A percentile compares a stretch with the other conserved stretches of the same genome.
phyloP scores from a whole-genome alignment of 2,329 filamentous ascomycete species.

The Scortechinia acanthostroma region DNA sequence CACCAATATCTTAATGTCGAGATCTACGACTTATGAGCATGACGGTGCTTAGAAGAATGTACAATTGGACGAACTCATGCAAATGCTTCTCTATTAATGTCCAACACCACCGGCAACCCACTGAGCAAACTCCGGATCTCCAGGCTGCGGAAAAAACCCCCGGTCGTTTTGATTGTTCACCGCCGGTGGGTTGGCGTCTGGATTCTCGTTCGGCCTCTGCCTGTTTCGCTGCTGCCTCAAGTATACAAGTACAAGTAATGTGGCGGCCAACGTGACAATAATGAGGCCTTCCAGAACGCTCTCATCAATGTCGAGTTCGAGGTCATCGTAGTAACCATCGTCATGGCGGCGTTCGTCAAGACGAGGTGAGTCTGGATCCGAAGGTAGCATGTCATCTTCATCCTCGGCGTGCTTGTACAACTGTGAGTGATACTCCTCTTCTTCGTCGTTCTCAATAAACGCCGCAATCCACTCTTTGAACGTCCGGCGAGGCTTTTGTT shows the following conservation, averaged over 20 bases:
- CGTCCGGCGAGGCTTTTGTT: slow-evolving; percentile 2
- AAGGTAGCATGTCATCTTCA: slow-evolving; percentile 6
- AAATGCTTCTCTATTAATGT: too few species aligned
- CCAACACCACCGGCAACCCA: not conserved
- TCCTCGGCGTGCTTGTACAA: slow-evolving; percentile 6
- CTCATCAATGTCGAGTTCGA: slow-evolving; percentile 2
- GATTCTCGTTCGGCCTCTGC: not conserved
- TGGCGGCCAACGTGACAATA: not conserved
- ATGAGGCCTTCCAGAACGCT: slow-evolving; percentile 3
- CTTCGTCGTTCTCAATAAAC: slow-evolving; percentile 9
- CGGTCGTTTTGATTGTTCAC: not conserved
- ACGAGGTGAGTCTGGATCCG: not conserved
- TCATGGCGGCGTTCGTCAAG: slow-evolving; percentile 2
- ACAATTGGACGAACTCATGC: too few species aligned
- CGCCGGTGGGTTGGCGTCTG: not conserved
- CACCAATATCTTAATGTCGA: too few species aligned
- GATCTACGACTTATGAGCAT: too few species aligned
- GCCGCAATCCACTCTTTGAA: slow-evolving; percentile 14
- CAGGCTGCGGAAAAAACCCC: not conserved
- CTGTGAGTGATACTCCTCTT: slow-evolving; percentile 10
- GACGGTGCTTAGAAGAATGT: too few species aligned
- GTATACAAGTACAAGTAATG: not conserved
- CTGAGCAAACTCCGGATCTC: not conserved
- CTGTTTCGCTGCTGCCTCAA: not conserved
- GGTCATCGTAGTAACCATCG: not conserved